Evolutionary conservation across 768 basidiomycete species (phyloP), one percentile per base, ranked within the genome.

Genomic region (Daedaleopsis sinensis): DNA sequence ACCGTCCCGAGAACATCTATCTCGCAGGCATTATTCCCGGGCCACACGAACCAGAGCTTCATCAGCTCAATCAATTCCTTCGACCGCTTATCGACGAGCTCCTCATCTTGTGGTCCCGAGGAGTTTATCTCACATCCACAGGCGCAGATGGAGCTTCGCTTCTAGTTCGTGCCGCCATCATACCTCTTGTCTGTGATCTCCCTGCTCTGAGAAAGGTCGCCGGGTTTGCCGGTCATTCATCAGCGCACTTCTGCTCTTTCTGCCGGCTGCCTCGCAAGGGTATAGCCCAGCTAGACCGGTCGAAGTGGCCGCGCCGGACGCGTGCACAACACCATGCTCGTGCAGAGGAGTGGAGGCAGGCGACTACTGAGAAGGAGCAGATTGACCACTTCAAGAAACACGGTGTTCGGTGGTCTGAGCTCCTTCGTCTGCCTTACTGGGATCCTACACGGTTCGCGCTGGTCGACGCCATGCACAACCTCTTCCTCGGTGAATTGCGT

Each of bases 381-480:
- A 39, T 59, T 0, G 24, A 51, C 9, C n/a, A 70, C 12, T 71
- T 64, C 42, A 52, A 63, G 4, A 11, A 59, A 5, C 51, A 65
- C 36, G 73, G 74, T 19, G 47, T 74, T 9, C 62, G 69, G 4
- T 76, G 64, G 65, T 70, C 69, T 0, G 62, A 70, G 18, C 51
- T 82, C 3, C 62, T 75, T 11, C 54, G 71, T 0, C 70, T 82
- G 5, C 73, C 74, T 0, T 82, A 82, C 59, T 80, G 78, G 73
- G 72, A 79, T 60, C 72, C 73, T 0, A 66, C 69, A 3, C 52
- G 58, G 8, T 74, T 65, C 50, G 51, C 72, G 7, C 63, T 77
- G 0, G 64, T 80, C 12, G 78, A 82, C 53, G 57, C 75, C 1
- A 80, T 80, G 79, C 80, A 82, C 62, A 73, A 70, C n/a, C 64